Evolutionary conservation across 805 yeast genomes (phyloP), one percentile per base, ranked within the genome.

Genomic region (Cephaloascus fragrans): DNA sequence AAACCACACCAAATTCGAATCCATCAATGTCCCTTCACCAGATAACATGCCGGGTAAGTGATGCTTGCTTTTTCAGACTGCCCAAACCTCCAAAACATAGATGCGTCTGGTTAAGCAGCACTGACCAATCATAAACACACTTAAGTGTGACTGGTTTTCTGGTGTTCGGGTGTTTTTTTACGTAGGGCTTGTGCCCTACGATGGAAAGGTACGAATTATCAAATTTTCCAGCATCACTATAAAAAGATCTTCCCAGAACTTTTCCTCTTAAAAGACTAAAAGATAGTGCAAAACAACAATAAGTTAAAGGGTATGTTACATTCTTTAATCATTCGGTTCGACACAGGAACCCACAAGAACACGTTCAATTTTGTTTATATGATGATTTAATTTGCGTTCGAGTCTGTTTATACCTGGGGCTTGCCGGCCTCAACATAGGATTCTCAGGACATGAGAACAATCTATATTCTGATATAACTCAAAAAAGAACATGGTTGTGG

Each of bases 341-440:
- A 18, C 36, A 8, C n/a, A 6, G 23, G 4, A 10, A 4, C n/a
- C 18, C n/a, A 4, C 15, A 15, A 12, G 15, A 32, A 32, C 16
- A 15, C 16, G 10, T 12, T 15, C 12, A 32, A 15, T 10, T 18
- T 12, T 32, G 35, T 18, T n/a, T 18, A 12, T 12, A 34, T 42
- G 47, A 42, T 40, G 44, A 42, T 42, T 48, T 56, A 59, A 59
- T 57, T 59, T 59, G 62, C 64, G 64, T 55, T 59, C 55, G 42
- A 59, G 55, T 44, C 51, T 44, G 47, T 45, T 33, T 18, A 23
- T 34, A 37, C 41, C 50, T 46, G 50, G 54, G 47, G 46, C 53
- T 56, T 73, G 71, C 74, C 66, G 64, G 69, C 65, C 57, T 60
- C 64, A 54, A 42, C 53, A 53, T 46, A 56, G 68, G 62, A 46